phyloP scores from a whole-genome alignment of 2,329 filamentous ascomycete genomes.

The Trichophyton benhamiae region DNA sequence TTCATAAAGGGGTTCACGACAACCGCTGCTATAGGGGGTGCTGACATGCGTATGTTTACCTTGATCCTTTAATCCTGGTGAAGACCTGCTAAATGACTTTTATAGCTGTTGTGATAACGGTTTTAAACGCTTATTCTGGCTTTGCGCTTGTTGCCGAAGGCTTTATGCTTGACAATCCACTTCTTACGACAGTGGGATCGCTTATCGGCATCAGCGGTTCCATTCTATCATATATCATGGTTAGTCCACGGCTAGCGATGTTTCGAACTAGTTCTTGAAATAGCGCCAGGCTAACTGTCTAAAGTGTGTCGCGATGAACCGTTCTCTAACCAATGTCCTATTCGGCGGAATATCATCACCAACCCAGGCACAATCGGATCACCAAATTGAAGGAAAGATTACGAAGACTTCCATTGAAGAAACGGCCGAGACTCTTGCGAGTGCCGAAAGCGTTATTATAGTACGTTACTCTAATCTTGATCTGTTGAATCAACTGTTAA shows the following conservation, averaged over 20 bases:
- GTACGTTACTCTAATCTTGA: slow-evolving; percentile 40
- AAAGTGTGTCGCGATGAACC: slow-evolving; percentile 76
- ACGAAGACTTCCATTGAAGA: slow-evolving; percentile 71
- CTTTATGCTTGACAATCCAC: slow-evolving; percentile 78
- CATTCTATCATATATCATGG: slow-evolving; percentile 72
- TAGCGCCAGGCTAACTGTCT: not conserved
- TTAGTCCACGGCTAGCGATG: slow-evolving; percentile 9
- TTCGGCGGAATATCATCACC: slow-evolving; percentile 68
- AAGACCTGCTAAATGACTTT: slow-evolving; percentile 12
- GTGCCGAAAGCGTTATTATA: slow-evolving; percentile 75
- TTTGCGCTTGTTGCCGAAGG: slow-evolving; percentile 85
- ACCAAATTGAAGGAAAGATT: slow-evolving; percentile 67
- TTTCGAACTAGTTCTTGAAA: slow-evolving; percentile 1
- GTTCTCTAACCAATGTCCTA: slow-evolving; percentile 75
- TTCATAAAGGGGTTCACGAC: slow-evolving; percentile 83
- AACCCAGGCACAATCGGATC: slow-evolving; percentile 50
- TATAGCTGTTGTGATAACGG: slow-evolving; percentile 67
- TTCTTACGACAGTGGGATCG: slow-evolving; percentile 73
- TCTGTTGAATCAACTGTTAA: slow-evolving; percentile 22
- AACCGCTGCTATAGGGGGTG: slow-evolving; percentile 78
- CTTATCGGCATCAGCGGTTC: slow-evolving; percentile 81
- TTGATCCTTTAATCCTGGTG: not conserved
- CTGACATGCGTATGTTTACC: slow-evolving; percentile 58
- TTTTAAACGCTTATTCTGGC: slow-evolving; percentile 80
- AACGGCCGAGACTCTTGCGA: slow-evolving; percentile 60